Evolutionary conservation across 2,329 filamentous ascomycete genomes (phyloP).

Genomic region (Trichoderma oligosporum): DNA sequence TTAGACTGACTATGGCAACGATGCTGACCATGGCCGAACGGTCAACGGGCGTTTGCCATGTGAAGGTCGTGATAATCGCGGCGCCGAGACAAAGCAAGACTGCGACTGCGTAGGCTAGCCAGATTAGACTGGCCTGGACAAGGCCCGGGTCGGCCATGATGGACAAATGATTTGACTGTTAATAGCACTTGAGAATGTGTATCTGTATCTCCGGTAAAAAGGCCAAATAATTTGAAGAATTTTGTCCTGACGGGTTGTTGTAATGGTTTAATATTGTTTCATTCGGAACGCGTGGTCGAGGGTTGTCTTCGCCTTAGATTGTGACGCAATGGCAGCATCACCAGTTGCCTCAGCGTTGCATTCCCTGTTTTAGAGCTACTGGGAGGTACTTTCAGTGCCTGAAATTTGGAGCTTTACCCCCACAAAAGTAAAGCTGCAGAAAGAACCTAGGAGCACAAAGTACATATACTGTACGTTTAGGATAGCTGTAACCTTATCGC

Average conservation of each 20-base stretch:
- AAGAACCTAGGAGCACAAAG: not conserved
- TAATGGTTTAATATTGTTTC: slow-evolving; percentile 9
- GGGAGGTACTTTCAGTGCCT: slow-evolving; percentile 6
- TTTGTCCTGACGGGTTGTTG: not conserved
- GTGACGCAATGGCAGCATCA: slow-evolving; percentile 24
- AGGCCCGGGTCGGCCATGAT: slow-evolving; percentile 51
- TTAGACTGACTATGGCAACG: slow-evolving; percentile 83
- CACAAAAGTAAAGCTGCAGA: slow-evolving; percentile 2
- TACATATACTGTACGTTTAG: not conserved
- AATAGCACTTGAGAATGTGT: not conserved
- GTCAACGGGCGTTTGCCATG: slow-evolving; percentile 86
- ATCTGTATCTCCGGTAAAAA: not conserved
- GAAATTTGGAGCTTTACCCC: not conserved
- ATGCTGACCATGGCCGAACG: slow-evolving; percentile 76
- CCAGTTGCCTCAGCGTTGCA: slow-evolving; percentile 9
- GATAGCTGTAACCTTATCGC: too few relatives aligned
- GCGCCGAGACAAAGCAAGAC: slow-evolving; percentile 72
- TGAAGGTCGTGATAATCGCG: slow-evolving; percentile 80
- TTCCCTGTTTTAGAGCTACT: slow-evolving; percentile 18
- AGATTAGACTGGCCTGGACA: slow-evolving; percentile 87
- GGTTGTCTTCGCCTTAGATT: slow-evolving; percentile 14
- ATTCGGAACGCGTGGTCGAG: slow-evolving; percentile 12
- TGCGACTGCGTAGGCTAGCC: slow-evolving; percentile 86
- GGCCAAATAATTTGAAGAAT: not conserved
- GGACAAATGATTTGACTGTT: slow-evolving; percentile 5